Evolutionary conservation across 805 yeast species (phyloP), one percentile per base, ranked within the genome.

Genomic region (Candida caryicola): DNA sequence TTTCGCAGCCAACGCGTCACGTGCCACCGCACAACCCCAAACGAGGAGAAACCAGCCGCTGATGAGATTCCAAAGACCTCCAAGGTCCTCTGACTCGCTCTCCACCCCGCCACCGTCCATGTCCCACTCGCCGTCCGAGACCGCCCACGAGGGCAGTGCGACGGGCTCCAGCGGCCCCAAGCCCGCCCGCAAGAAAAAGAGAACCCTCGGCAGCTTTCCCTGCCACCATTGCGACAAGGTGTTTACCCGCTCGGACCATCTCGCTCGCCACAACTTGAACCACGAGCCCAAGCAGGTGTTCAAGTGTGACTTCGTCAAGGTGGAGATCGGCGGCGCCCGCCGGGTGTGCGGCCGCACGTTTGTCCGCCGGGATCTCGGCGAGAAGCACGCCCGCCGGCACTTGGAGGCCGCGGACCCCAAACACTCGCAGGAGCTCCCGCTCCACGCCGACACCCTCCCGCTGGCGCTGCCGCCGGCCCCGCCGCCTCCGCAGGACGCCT

Each of bases 211-310:
- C 3, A 50, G 53, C 5, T 63, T 53, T 37, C 59, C 60, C 1
- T 64, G 69, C 42, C 59, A 33, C 27, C 50, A 70, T 25, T 81
- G 87, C 49, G 66, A 61, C 27, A 81, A 81, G 51, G 61, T 66
- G 14, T 81, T 81, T 48, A 72, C 77, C 16, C 53, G 87, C 34
- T 72, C 80, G 1, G 87, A 81, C 50, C 87, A 81, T 59, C 55
- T 81, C 12, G 70, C 84, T 2, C 60, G 87, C 35, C 87, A 81
- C 52, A 73, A 77, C 50, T 63, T 81, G 35, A 81, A 81, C 52
- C 87, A 81, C 31, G 64, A 65, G 37, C 74, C 74, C 3, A 69
- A 63, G 33, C 74, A 73, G 37, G 77, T 81, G 8, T 80, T 70
- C 51, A 64, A 63, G 17, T 81, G 88, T 53, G 84, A 57, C 71